A percentile compares a stretch with the other conserved stretches of the same genome.
Conservation (phyloP, 2,329 filamentous ascomycete genomes). For the Aphanoascus verrucosus region DNA sequence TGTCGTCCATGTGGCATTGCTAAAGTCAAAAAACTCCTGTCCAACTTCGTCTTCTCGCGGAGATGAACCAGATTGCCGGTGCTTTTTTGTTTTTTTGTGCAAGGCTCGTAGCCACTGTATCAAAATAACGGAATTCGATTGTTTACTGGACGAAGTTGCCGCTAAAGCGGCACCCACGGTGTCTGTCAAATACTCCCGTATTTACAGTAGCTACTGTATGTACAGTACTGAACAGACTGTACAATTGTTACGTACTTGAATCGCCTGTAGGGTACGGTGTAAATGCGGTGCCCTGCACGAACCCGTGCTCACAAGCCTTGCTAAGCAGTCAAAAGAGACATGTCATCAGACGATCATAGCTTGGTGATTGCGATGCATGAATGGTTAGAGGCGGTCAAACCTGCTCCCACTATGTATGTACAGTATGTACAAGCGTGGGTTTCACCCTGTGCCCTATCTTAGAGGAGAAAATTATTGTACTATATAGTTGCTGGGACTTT, state of each 20-base stretch:
- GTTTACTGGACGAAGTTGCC: conserved; percentile 3
- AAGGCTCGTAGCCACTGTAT: not conserved
- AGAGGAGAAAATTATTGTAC: not conserved
- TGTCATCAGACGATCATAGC: not conserved
- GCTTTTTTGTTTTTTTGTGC: not conserved
- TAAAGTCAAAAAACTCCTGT: not conserved
- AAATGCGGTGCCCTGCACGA: conserved; percentile 2
- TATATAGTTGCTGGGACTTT: no score
- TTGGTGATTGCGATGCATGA: not conserved
- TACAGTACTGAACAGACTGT: no score
- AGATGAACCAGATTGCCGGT: conserved; percentile 5
- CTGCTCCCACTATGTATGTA: not conserved
- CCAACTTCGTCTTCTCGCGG: not conserved
- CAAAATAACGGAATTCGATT: not conserved
- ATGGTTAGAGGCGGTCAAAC: conserved; percentile 3
- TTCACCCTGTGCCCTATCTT: not conserved
- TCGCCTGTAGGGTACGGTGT: not conserved
- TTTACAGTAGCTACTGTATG: not conserved
- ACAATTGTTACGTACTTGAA: conserved; percentile 1
- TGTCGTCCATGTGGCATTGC: conserved; percentile 9
- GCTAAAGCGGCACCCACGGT: conserved; percentile 1
- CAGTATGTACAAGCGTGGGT: no score
- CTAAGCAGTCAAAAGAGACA: conserved; percentile 4
- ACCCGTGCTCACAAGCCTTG: not conserved
- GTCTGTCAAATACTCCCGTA: not conserved